A percentile compares a stretch with the other conserved stretches of the same genome.
These are phyloP conservation scores for Passalora sequoiae DNA, from an alignment of 2,329 filamentous ascomycete species.

Conservation along the genomic window DNA sequence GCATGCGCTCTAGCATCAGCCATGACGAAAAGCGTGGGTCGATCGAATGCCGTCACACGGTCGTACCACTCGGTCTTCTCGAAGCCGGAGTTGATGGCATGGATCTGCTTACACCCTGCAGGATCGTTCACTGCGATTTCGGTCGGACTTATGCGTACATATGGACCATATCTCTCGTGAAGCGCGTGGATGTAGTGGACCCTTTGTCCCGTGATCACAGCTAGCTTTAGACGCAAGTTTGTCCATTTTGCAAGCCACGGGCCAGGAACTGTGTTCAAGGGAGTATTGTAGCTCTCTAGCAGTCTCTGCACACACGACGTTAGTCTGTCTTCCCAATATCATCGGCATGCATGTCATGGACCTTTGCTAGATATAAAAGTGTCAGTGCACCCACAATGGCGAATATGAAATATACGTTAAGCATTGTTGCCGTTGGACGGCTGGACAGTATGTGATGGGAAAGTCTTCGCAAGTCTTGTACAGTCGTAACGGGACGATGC, in stretches of 20 bases:
- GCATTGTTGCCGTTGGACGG: no score
- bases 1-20: conserved; percentile 35
- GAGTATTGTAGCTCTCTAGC: conserved; percentile 9
- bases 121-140: conserved; percentile 30
- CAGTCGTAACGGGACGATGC: no score
- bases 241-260: conserved; percentile 26
- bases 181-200: conserved; percentile 39
- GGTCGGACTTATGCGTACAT: conserved; percentile 29
- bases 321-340: no score
- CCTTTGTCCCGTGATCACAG: conserved; percentile 35
- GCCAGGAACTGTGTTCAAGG: conserved; percentile 29
- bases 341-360: no score
- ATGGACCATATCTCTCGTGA: conserved; percentile 32
- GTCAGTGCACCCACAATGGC: no score
- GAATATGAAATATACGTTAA: no score
- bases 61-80: conserved; percentile 30
- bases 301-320: no score
- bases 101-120: conserved; percentile 29
- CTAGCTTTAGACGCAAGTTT: conserved; percentile 33
- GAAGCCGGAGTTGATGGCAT: conserved; percentile 27
- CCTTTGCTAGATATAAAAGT: no score
- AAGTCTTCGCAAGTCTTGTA: no score
- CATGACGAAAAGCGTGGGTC: conserved; percentile 37
- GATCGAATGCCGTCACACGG: conserved; percentile 16
- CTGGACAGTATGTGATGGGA: no score